phyloP scores from a whole-genome alignment of 2,329 filamentous ascomycete species.

The Nannizzia gypsea region DNA sequence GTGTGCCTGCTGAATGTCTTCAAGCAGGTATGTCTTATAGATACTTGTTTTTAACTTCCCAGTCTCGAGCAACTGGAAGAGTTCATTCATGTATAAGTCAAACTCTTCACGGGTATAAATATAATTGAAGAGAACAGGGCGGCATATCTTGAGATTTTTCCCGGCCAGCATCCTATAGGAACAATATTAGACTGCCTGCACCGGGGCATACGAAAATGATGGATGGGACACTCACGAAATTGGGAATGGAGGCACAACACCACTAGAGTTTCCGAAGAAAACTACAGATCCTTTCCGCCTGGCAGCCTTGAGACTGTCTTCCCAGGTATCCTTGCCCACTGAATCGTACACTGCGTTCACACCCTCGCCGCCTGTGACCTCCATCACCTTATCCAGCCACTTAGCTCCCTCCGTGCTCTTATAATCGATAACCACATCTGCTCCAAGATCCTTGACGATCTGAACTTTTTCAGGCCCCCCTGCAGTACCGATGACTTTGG shows the following conservation, averaged over 20 bases:
- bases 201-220: slow-evolving; percentile 9
- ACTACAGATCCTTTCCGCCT: slow-evolving; percentile 66
- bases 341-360: slow-evolving; percentile 73
- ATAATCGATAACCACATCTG: slow-evolving; percentile 62
- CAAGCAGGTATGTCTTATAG: slow-evolving; percentile 65
- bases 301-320: slow-evolving; percentile 60
- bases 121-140: slow-evolving; percentile 64
- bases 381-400: slow-evolving; percentile 67
- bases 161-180: slow-evolving; percentile 42
- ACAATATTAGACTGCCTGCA: neutral
- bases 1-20: slow-evolving; percentile 61
- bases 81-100: slow-evolving; percentile 55
- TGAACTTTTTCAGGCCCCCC: slow-evolving; percentile 60
- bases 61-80: slow-evolving; percentile 59
- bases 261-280: slow-evolving; percentile 71
- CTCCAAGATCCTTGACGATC: slow-evolving; percentile 55
- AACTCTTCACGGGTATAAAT: slow-evolving; percentile 58
- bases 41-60: slow-evolving; percentile 61
- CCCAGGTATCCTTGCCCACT: slow-evolving; percentile 75
- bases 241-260: slow-evolving; percentile 59
- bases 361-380: slow-evolving; percentile 64
- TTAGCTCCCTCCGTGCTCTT: slow-evolving; percentile 76
- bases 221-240: slow-evolving; percentile 42
- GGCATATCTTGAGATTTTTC: slow-evolving; percentile 66
- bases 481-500: slow-evolving; percentile 68